Evolutionary conservation across 1,284 basidiomycete species (phyloP).

Genomic region (Microbotryum scabiosae): DNA sequence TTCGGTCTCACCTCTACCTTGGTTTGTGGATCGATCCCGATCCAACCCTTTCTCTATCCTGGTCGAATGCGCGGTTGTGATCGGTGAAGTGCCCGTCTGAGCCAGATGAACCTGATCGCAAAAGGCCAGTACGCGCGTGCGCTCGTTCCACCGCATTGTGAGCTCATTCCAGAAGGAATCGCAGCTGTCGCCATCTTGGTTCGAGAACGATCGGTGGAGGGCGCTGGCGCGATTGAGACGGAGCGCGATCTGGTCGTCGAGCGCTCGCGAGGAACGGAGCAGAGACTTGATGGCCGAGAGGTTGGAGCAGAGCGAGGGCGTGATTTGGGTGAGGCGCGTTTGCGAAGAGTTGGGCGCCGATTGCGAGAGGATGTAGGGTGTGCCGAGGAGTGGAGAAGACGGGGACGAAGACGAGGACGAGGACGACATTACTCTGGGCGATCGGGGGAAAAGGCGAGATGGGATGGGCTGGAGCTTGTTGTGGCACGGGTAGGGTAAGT

Average conservation of each 20-base stretch:
- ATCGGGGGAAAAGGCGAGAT: neutral
- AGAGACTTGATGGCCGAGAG: slow-evolving; percentile 15
- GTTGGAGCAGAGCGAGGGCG: slow-evolving; percentile 16
- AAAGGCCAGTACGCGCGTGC: slow-evolving; percentile 11
- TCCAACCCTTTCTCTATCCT: neutral
- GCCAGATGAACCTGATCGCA: slow-evolving; percentile 13
- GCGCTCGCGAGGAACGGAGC: slow-evolving; percentile 12
- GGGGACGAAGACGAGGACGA: neutral
- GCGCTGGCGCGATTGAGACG: slow-evolving; percentile 22
- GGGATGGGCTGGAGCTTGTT: neutral
- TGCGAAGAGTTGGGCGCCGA: neutral
- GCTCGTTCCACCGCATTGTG: slow-evolving; percentile 12
- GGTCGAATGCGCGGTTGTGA: neutral
- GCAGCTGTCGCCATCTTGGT: slow-evolving; percentile 4
- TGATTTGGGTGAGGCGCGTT: slow-evolving; percentile 6
- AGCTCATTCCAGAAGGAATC: slow-evolving; percentile 24
- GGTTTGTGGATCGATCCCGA: neutral
- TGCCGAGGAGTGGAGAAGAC: slow-evolving; percentile 17
- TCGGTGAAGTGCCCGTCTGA: too few relatives aligned
- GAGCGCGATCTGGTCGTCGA: slow-evolving; percentile 23
- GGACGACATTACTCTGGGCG: neutral
- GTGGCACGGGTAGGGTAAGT: neutral
- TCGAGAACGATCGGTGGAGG: neutral
- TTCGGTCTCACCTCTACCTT: slow-evolving; percentile 1
- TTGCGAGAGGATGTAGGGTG: slow-evolving; percentile 22